Base-by-base conservation (phyloP, 176 grass and related monocot species). In the Alloteropsis semialata region DNA sequence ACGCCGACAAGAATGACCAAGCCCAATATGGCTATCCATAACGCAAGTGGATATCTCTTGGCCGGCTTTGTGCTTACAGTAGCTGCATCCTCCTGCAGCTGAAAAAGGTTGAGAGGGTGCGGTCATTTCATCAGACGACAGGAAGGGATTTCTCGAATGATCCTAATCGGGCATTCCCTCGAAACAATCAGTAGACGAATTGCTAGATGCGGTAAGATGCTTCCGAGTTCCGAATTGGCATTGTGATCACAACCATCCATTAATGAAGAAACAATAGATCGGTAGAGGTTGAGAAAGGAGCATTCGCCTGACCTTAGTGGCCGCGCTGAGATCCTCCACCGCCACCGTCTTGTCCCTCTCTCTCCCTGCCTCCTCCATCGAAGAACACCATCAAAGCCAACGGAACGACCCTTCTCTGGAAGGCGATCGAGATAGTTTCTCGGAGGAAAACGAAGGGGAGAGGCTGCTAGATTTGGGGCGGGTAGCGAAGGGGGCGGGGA, bases 11-110 rank as follows among this genome's bases (percentile, higher is more conserved):
- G 83, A 79, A 90, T 84, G 32, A 89, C 76, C 74, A 99, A 44
- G 25, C 88, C 74, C 82, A 99, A 12, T 34, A 99, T 80, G 50
- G 89, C 89, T 62, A 92, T 84, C 97, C 81, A 89, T 74, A 79
- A 92, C 3, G 81, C 54, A 3, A 92, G 91, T 6, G 89, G 97
- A 48, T 92, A 93, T 79, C 88, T 88, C 89, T 91, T 94, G 7
- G 85, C 16, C n/a, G 89, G 45, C 74, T 94, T 99, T 51, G 81
- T 73, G 81, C 25, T 83, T 18, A 62, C 42, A 30, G 24, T 55
- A 10, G 55, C 17, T 22, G 37, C 63, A 54, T 92, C 97, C n/a
- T n/a, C n/a, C 93, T 96, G 85, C 50, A 85, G 68, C 85, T 62
- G 3, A 12, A 77, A n/a, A 49, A 34, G 0, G 18, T 65, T 30